These are phyloP conservation scores for Flaveria brownii DNA, from an alignment of 129 eudicot genomes.

Conservation along the genomic window DNA sequence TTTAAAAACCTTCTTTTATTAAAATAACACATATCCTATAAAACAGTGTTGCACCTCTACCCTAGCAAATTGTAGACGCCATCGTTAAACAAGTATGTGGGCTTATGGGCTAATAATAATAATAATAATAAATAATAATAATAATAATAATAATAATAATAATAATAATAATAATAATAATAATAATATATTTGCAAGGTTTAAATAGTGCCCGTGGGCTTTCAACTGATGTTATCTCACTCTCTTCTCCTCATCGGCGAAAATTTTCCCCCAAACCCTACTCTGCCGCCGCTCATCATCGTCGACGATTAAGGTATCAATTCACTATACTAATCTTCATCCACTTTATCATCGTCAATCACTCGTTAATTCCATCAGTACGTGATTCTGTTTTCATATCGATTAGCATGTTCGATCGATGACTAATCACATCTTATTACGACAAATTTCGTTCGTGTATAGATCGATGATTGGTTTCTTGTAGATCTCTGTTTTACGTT, in stretches of 20 bases:
- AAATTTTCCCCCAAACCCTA: neutral
- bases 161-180: neutral
- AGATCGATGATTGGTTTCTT: conserved; percentile 1
- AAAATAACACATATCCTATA: too few species aligned
- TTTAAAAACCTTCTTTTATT: too few species aligned
- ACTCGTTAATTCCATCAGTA: neutral
- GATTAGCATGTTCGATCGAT: neutral
- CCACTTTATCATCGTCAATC: neutral
- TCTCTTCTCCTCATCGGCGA: neutral
- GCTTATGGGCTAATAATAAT: neutral
- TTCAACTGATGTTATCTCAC: neutral
- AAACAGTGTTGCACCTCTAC: too few species aligned
- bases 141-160: neutral
- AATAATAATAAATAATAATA: too few species aligned
- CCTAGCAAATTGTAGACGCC: too few species aligned
- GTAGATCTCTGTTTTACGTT: neutral
- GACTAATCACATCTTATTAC: neutral
- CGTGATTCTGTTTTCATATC: neutral
- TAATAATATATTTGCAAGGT: neutral
- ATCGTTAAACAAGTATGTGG: neutral
- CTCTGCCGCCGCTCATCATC: conserved; percentile 9
- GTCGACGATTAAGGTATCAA: neutral
- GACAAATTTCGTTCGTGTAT: neutral
- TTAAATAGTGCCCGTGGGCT: neutral
- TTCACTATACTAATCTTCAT: neutral